phyloP scores from a whole-genome alignment of 2,329 filamentous ascomycete species.

The Xylaria sp. region DNA sequence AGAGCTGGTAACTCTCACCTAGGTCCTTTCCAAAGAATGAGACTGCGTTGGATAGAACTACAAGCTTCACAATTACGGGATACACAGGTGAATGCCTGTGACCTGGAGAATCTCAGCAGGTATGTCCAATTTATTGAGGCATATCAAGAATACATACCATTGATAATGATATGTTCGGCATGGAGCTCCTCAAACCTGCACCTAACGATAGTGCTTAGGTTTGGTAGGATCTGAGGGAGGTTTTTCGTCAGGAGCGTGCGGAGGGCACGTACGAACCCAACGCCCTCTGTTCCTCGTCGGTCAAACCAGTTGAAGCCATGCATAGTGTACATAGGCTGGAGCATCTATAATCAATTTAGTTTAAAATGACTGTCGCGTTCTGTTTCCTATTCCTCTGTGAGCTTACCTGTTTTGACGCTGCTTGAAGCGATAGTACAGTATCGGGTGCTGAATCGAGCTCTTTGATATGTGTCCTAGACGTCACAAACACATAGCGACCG shows the following conservation, averaged over 20 bases:
- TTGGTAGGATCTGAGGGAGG: conserved; percentile 27
- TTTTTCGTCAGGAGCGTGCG: conserved; percentile 44
- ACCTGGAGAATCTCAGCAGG: neutral
- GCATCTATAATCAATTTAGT: too few relatives aligned
- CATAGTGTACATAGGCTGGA: conserved; percentile 46
- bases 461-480: conserved; percentile 7
- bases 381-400: too few relatives aligned
- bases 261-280: conserved; percentile 41
- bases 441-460: conserved; percentile 12
- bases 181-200: neutral
- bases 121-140: too few relatives aligned
- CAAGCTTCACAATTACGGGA: conserved; percentile 21
- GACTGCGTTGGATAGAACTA: conserved; percentile 29
- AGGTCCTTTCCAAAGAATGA: conserved; percentile 37
- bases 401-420: conserved; percentile 17
- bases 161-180: neutral
- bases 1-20: conserved; percentile 11
- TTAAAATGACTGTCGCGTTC: too few relatives aligned
- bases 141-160: neutral
- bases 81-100: conserved; percentile 19
- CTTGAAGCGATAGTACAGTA: conserved; percentile 16
- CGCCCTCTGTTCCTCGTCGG: conserved; percentile 45
- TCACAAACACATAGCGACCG: conserved; percentile 17
- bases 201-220: neutral
- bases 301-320: conserved; percentile 50